Evolutionary conservation across 805 yeast genomes (phyloP), one percentile per base, ranked within the genome.

Genomic region (Ogataea methylovora): DNA sequence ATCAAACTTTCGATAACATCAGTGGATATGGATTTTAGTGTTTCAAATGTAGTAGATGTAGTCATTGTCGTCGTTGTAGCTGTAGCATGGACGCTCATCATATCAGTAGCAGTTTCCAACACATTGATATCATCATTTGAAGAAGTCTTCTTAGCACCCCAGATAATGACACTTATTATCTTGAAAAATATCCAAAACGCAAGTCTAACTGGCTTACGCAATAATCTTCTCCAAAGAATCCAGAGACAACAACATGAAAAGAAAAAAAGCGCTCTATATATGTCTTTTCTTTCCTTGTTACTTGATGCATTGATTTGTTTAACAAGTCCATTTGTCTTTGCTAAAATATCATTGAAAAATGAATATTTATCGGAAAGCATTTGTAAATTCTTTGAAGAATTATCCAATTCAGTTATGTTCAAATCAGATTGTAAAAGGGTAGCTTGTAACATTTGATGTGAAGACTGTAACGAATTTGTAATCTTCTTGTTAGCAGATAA

Each of bases 291-390:
- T 41, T 73, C 79, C 4, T 58, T 52, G 34, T 61, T 57, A 42
- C 73, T 75, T 34, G 73, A 69, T 42, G 67, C 69, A 40, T 73
- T 76, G 27, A 73, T 72, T 32, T 67, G 62, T 41, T 60, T 62
- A 27, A 73, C 76, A 27, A 73, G 60, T 17, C 61, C 61, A 30
- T 60, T 62, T 1, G 76, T 67, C 34, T 56, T 63, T 32, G 52
- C 44, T 24, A 73, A 48, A 7, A 72, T 47, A 25, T 56, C 59
- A 16, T 60, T 61, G 47, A 73, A 67, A 30, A 56, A 55, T 14
- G 53, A 56, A 43, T 69, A 63, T 32, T 64, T 62, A 11, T 61
- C 61, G 35, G 72, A 65, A 36, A 72, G 53, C 8, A 49, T 43
- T 10, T 52, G 36, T 36, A 73, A 50, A 25, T 65, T 67, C 20